These are phyloP conservation scores for Aegilops sharonensis DNA, from an alignment of 176 grass and related monocot species.

Conservation along the genomic window DNA sequence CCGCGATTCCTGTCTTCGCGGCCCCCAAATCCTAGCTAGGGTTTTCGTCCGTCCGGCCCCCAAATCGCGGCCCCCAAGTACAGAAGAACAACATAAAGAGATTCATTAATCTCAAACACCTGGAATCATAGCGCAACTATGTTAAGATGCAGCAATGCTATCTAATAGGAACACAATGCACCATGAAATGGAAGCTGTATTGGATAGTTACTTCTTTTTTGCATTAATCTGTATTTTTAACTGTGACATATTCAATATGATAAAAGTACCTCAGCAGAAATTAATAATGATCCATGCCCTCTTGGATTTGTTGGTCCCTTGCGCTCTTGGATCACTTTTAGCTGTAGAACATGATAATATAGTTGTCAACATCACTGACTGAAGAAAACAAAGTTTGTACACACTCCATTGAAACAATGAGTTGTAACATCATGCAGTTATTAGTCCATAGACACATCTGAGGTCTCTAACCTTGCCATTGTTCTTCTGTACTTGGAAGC, in stretches of 20 bases:
- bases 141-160: background rate
- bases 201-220: background rate
- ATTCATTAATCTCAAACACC: conserved; percentile 79
- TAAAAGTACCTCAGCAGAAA: conserved; percentile 72
- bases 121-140: conserved; percentile 37
- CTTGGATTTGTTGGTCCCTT: conserved; percentile 42
- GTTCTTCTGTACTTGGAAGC: conserved; percentile 66
- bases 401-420: background rate
- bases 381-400: background rate
- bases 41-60: no score
- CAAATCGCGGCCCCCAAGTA: no score
- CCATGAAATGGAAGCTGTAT: conserved; percentile 1
- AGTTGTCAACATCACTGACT: background rate
- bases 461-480: conserved; percentile 63
- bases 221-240: background rate
- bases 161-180: conserved; percentile 17
- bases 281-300: conserved; percentile 43
- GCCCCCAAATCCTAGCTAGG: no score
- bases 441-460: background rate
- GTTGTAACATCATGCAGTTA: conserved; percentile 8
- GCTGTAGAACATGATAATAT: conserved; percentile 35
- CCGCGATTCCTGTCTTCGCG: no score
- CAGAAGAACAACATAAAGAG: conserved; percentile 58
- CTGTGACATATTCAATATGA: background rate
- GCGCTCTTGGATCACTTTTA: conserved; percentile 69